Conservation (phyloP, 768 basidiomycete genomes). For the Amanita phalloides region DNA sequence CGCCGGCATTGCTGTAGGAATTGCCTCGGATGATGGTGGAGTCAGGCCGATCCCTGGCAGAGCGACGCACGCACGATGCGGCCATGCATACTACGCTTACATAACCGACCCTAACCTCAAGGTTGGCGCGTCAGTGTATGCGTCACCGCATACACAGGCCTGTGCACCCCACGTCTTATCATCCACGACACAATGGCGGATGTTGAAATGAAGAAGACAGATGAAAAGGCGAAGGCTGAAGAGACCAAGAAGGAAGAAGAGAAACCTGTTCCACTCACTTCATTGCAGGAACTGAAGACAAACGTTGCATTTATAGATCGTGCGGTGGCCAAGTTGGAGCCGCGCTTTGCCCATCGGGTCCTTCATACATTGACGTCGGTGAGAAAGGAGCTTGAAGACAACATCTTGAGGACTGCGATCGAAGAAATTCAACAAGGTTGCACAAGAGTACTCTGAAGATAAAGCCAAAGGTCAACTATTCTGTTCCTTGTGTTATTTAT, state of each 20-base stretch:
- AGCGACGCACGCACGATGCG: too few relatives aligned
- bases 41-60: too few relatives aligned
- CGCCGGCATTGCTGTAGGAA: too few relatives aligned
- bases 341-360: constrained; percentile 85
- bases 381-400: constrained; percentile 63
- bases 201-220: constrained; percentile 55
- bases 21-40: too few relatives aligned
- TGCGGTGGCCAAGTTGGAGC: constrained; percentile 80
- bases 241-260: constrained; percentile 23
- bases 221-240: constrained; percentile 29
- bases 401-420: constrained; percentile 56
- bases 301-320: constrained; percentile 73
- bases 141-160: too few relatives aligned
- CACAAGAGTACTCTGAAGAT: constrained; percentile 85
- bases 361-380: constrained; percentile 71
- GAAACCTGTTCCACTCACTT: constrained; percentile 41
- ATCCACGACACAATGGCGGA: constrained; percentile 40
- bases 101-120: too few relatives aligned
- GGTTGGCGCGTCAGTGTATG: too few relatives aligned
- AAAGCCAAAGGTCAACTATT: constrained; percentile 67
- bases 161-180: not conserved
- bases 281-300: constrained; percentile 68
- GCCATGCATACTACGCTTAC: too few relatives aligned
- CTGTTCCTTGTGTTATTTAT: not conserved
- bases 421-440: constrained; percentile 77